phyloP scores from a whole-genome alignment of 768 basidiomycete species.

The Xerocomus brunneocitrinus region DNA sequence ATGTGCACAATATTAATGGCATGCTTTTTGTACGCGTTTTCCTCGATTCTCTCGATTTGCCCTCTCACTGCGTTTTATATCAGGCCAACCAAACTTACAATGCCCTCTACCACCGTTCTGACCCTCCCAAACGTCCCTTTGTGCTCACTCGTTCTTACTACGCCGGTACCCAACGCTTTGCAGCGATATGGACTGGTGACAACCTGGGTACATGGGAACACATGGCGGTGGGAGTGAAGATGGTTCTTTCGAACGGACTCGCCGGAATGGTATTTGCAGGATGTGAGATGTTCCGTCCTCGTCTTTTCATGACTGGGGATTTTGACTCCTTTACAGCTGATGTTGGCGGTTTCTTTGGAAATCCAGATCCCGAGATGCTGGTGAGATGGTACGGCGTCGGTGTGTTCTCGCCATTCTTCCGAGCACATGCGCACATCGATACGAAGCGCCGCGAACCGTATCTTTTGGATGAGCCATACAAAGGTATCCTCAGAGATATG shows the following conservation, averaged over 20 bases:
- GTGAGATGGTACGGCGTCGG: conserved; percentile 98
- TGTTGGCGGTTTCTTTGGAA: conserved; percentile 98
- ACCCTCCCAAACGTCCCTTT: conserved; percentile 81
- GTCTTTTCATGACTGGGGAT: neutral
- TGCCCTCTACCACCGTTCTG: conserved; percentile 71
- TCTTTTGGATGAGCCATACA: conserved; percentile 86
- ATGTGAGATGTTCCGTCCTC: conserved; percentile 48
- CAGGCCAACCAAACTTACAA: conserved; percentile 83
- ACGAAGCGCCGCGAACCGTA: conserved; percentile 97
- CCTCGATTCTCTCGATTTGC: neutral
- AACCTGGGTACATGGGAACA: conserved; percentile 98
- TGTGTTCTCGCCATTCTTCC: conserved; percentile 94
- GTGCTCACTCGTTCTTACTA: conserved; percentile 94
- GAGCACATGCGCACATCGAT: conserved; percentile 97
- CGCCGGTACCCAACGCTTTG: conserved; percentile 91
- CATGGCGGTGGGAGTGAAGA: conserved; percentile 89
- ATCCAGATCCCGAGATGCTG: conserved; percentile 91
- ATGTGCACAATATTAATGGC: conserved; percentile 96
- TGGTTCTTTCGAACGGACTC: conserved; percentile 85
- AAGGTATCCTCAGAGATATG: conserved; percentile 72
- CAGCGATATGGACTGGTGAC: conserved; percentile 99
- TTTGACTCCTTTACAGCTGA: conserved; percentile 63
- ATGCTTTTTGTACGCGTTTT: conserved; percentile 73
- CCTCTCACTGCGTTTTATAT: neutral
- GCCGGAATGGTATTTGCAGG: conserved; percentile 91